These are phyloP conservation scores for Cryptococcus neoformans DNA, from an alignment of 1,284 basidiomycete genomes.

Conservation along the genomic window DNA sequence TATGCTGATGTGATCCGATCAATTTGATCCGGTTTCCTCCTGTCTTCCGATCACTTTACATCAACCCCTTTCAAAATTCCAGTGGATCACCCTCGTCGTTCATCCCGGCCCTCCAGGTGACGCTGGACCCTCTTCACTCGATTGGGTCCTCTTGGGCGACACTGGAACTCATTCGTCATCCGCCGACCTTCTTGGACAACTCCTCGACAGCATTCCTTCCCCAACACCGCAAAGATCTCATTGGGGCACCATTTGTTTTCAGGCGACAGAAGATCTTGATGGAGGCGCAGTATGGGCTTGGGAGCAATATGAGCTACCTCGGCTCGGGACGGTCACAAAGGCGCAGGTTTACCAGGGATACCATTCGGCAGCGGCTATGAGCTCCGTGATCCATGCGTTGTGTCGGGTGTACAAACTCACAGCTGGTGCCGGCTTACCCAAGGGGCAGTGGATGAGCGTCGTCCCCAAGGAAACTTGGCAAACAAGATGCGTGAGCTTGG, in stretches of 20 bases:
- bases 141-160: conserved; percentile 52
- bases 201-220: conserved; percentile 26
- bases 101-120: conserved; percentile 54
- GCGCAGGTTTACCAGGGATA: conserved; percentile 50
- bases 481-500: conserved; percentile 31
- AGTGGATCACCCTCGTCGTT: conserved; percentile 52
- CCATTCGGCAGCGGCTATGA: conserved; percentile 46
- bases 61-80: neutral
- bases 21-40: neutral
- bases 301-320: conserved; percentile 50
- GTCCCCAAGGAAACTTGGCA: conserved; percentile 22
- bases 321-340: conserved; percentile 44
- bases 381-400: conserved; percentile 46
- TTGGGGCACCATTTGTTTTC: conserved; percentile 52
- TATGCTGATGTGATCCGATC: neutral
- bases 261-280: conserved; percentile 51
- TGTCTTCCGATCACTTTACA: neutral
- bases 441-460: conserved; percentile 9
- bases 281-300: conserved; percentile 53
- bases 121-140: conserved; percentile 52
- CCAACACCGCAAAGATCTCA: conserved; percentile 35
- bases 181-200: conserved; percentile 32
- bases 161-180: conserved; percentile 40
- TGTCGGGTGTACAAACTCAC: conserved; percentile 34
- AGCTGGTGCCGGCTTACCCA: conserved; percentile 2